A percentile compares a stretch with the other conserved stretches of the same genome.
Evolutionary conservation across 2,329 filamentous ascomycete genomes (phyloP).

Genomic region (Thelonectria olida): DNA sequence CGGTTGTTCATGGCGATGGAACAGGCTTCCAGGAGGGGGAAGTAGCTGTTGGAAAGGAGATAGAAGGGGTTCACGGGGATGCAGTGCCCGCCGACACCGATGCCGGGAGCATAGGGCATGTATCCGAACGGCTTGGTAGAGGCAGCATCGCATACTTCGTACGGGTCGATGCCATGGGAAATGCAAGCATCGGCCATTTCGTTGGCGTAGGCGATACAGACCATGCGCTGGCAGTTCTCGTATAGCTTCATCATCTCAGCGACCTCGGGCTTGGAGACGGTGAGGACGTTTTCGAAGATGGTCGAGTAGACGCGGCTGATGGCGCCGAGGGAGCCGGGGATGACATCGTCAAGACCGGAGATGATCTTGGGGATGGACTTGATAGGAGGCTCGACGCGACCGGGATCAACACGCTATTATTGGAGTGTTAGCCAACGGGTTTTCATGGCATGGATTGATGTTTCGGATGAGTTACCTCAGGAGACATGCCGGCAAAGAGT

Average conservation of each 20-base stretch:
- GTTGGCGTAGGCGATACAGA: slow-evolving; percentile 62
- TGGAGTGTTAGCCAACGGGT: too few relatives aligned
- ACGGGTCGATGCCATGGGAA: slow-evolving; percentile 55
- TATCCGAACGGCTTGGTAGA: slow-evolving; percentile 62
- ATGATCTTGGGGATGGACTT: slow-evolving; percentile 60
- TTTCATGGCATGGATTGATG: too few relatives aligned
- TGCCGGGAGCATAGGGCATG: slow-evolving; percentile 53
- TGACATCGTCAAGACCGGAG: slow-evolving; percentile 58
- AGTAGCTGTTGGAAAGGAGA: slow-evolving; percentile 55
- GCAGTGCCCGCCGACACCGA: slow-evolving; percentile 64
- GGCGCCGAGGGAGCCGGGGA: slow-evolving; percentile 52
- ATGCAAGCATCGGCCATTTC: slow-evolving; percentile 63
- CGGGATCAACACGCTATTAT: slow-evolving; percentile 61
- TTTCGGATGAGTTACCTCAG: too few relatives aligned
- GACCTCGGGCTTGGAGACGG: slow-evolving; percentile 59
- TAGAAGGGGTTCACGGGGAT: slow-evolving; percentile 65
- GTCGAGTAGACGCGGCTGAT: slow-evolving; percentile 54
- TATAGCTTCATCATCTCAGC: slow-evolving; percentile 66
- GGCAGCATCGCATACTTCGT: slow-evolving; percentile 58
- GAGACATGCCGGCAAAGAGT: too few relatives aligned
- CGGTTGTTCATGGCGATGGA: slow-evolving; percentile 4
- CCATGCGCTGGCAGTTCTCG: slow-evolving; percentile 65
- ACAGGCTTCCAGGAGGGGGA: slow-evolving; percentile 48
- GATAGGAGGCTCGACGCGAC: slow-evolving; percentile 50
- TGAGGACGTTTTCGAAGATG: slow-evolving; percentile 56